These are phyloP conservation scores for Leishmania mexicana DNA, from an alignment of 208 protist species.

Conservation along the genomic window DNA sequence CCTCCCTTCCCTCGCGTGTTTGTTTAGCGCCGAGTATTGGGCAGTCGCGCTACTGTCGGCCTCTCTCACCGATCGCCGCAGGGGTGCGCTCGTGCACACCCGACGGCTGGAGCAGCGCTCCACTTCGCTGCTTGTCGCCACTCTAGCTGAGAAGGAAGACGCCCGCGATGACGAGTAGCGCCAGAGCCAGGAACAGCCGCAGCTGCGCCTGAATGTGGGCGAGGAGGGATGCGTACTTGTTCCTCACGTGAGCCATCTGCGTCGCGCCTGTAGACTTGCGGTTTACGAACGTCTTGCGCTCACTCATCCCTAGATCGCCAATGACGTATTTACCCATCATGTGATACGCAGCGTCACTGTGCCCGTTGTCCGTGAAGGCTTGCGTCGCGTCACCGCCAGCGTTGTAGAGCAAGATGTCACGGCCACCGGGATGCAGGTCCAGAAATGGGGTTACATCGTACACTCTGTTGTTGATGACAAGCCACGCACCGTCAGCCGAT, in stretches of 20 bases:
- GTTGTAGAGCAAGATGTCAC: slow-evolving; percentile 70
- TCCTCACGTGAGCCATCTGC: slow-evolving; percentile 10
- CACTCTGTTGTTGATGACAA: slow-evolving; percentile 88
- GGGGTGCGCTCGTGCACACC: neutral
- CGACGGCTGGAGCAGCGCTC: neutral
- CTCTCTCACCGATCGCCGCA: neutral
- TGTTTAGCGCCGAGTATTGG: neutral
- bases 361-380: slow-evolving; percentile 70
- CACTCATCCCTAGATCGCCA: slow-evolving; percentile 47
- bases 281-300: slow-evolving; percentile 31
- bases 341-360: slow-evolving; percentile 55
- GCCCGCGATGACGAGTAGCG: slow-evolving; percentile 50
- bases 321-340: slow-evolving; percentile 68
- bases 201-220: slow-evolving; percentile 55
- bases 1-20: neutral
- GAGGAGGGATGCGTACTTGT: slow-evolving; percentile 49
- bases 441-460: slow-evolving; percentile 82
- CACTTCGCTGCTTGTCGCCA: no score
- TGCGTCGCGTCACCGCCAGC: slow-evolving; percentile 70
- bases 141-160: slow-evolving; percentile 45
- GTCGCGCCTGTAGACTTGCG: slow-evolving; percentile 20
- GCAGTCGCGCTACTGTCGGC: neutral
- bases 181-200: slow-evolving; percentile 41
- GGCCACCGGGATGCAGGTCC: slow-evolving; percentile 80
- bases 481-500: slow-evolving; percentile 49